A percentile compares a stretch with the other conserved stretches of the same genome.
Evolutionary conservation across 2,329 filamentous ascomycete species (phyloP).

Genomic region (Scytalidium sp.): DNA sequence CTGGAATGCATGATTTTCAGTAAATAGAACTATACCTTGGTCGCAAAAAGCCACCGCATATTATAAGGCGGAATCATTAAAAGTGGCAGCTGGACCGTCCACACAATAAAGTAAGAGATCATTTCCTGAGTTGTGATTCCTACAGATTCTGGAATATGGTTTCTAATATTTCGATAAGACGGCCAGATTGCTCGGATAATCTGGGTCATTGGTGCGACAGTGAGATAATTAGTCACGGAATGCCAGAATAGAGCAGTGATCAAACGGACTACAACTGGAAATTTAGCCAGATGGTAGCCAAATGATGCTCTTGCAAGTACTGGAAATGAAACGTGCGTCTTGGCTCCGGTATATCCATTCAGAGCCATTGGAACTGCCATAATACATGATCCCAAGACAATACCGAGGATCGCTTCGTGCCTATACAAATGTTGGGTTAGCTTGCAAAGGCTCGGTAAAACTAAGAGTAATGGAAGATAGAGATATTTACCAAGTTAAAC

Average conservation of each 20-base stretch:
- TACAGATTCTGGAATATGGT: constrained; percentile 40
- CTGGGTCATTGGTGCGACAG: constrained; percentile 24
- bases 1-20: no score
- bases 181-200: constrained; percentile 48
- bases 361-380: constrained; percentile 42
- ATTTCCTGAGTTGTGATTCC: constrained; percentile 54
- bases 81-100: constrained; percentile 23
- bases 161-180: constrained; percentile 41
- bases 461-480: no score
- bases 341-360: constrained; percentile 38
- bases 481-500: constrained; percentile 47
- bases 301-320: constrained; percentile 10
- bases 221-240: constrained; percentile 7
- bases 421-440: no score
- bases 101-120: constrained; percentile 46
- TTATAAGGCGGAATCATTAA: constrained; percentile 44
- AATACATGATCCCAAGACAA: no score
- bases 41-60: constrained; percentile 48
- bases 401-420: no score
- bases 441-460: no score
- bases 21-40: no score
- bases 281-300: constrained; percentile 10
- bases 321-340: constrained; percentile 12
- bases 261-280: constrained; percentile 11
- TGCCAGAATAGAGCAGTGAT: constrained; percentile 14